Evolutionary conservation across 2,329 filamentous ascomycete genomes (phyloP), one percentile per base, ranked within the genome.

Genomic region (Trichoderma harzianum): DNA sequence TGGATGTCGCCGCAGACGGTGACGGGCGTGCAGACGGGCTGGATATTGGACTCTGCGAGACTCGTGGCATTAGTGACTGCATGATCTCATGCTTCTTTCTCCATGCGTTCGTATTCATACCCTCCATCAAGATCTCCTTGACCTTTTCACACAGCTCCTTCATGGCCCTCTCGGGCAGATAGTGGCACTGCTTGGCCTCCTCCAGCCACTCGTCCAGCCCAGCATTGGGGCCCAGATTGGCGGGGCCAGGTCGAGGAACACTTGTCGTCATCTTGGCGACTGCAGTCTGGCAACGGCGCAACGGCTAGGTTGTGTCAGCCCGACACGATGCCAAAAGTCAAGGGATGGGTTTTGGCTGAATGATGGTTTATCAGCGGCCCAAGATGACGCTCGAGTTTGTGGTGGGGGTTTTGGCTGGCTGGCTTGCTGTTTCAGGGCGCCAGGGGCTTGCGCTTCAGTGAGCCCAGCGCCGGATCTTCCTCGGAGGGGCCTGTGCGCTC

Each of bases 131-230:
- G 76, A 94, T 97, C 84, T 98, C 96, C 86, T 99, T 99, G 73
- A 98, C 96, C 80, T 97, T 97, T 85, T 99, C 96, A 82, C 96
- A 99, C 63, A 99, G 88, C 82, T 97, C 93, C 87, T 99, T 99
- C 96, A 99, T 99, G 79, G 97, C 94, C 74, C 91, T 85, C 84
- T 99, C 96, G 64, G 96, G 96, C 67, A 99, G 88, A 82, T 98
- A 98, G 82, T 97, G 96, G 85, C 96, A 98, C 83, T 96, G 93
- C 83, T 97, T 98, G 58, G 96, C 96, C 82, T 97, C 93, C 80
- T 96, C 93, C 36, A 99, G 88, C 96, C 96, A 99, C 84, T 98
- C 95, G 81, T 98, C 94, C 39, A 97, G 90, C 16, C 94, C 94
- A 51, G 95, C 93, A 80, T 93, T 93, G 71, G 92, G 90, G 74